A percentile compares a stretch with the other conserved stretches of the same genome.
Evolutionary conservation across 106 monocot genomes (phyloP).

Genomic region (Phalaenopsis aphrodite): DNA sequence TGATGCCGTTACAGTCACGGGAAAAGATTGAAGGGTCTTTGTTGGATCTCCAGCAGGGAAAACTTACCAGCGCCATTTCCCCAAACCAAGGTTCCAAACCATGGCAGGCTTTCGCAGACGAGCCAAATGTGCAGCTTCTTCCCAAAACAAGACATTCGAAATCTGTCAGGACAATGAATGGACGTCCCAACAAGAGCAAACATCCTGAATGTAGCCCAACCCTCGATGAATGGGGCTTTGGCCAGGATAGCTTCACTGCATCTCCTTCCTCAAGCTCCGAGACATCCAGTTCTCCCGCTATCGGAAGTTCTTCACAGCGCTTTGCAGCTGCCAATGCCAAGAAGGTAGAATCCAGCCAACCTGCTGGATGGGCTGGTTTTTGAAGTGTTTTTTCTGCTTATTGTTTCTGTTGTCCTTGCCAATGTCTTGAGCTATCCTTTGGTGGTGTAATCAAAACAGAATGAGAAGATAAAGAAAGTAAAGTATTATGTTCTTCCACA

Average conservation of each 20-base stretch:
- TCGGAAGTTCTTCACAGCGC: conserved; percentile 31
- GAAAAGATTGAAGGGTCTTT: conserved; percentile 64
- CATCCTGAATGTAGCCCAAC: neutral
- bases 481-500: neutral
- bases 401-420: neutral
- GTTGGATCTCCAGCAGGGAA: too few species aligned
- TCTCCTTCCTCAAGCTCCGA: conserved; percentile 14
- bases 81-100: conserved; percentile 39
- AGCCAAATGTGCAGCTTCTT: conserved; percentile 26
- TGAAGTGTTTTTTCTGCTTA: conserved; percentile 8
- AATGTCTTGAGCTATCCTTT: neutral
- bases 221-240: conserved; percentile 47
- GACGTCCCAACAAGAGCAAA: conserved; percentile 20
- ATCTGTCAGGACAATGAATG: conserved; percentile 63
- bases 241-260: conserved; percentile 54
- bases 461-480: too few species aligned
- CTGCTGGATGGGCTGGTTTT: conserved; percentile 92
- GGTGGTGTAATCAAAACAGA: neutral
- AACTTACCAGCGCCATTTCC: conserved; percentile 40
- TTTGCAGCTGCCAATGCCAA: conserved; percentile 14
- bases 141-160: conserved; percentile 28
- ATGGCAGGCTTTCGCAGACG: conserved; percentile 68
- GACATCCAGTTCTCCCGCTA: conserved; percentile 11
- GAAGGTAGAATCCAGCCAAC: conserved; percentile 42
- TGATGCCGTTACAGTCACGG: conserved; percentile 37